phyloP scores from a whole-genome alignment of 2,329 filamentous ascomycete species.

The Colletotrichum phormii region DNA sequence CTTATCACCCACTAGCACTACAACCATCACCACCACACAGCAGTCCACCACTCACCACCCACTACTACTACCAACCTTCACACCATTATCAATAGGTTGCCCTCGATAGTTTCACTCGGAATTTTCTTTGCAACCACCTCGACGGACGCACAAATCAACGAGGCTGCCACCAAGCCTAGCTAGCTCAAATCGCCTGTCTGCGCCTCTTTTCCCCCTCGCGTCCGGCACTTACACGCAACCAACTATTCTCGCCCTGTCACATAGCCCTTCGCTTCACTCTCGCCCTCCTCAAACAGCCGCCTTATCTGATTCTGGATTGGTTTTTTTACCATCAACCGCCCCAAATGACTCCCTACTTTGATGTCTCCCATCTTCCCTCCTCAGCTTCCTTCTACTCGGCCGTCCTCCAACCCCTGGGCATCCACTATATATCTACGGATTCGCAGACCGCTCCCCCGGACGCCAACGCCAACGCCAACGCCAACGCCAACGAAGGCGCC shows the following conservation, averaged over 20 bases:
- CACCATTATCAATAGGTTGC: background rate
- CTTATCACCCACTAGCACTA: background rate
- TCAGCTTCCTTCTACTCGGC: conserved; percentile 88
- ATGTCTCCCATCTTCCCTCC: conserved; percentile 81
- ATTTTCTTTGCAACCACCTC: background rate
- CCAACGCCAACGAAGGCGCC: conserved; percentile 12
- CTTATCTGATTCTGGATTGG: background rate
- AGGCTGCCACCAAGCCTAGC: background rate
- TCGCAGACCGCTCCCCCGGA: conserved; percentile 28
- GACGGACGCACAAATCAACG: background rate
- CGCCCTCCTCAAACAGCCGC: background rate
- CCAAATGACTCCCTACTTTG: conserved; percentile 61
- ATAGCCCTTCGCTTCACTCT: background rate
- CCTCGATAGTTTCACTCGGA: background rate
- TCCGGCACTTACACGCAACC: background rate
- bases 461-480: background rate
- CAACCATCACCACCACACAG: background rate
- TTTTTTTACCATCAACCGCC: background rate
- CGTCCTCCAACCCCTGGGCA: conserved; percentile 81
- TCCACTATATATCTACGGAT: conserved; percentile 70
- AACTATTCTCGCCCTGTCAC: background rate
- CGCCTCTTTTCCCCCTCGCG: background rate
- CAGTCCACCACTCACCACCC: background rate
- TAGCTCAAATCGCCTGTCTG: background rate
- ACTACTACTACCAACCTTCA: too few relatives aligned